Percentiles rank a stretch among this genome's conserved stretches.
phyloP scores from a whole-genome alignment of 2,329 filamentous ascomycete genomes.

The Westerdykella aurantiaca region DNA sequence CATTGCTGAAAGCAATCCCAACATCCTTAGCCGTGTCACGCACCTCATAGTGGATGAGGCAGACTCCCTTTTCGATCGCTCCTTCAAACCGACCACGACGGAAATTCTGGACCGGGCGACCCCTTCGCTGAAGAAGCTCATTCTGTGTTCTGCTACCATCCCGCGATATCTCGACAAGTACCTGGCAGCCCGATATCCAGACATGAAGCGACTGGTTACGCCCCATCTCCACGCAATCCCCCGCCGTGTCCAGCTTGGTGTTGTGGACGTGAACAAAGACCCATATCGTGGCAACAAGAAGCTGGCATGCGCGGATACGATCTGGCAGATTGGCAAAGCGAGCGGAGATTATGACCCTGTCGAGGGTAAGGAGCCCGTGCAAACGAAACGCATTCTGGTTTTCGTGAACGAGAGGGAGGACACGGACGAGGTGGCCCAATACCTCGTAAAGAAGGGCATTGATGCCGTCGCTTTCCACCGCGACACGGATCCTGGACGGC shows the following conservation, averaged over 20 bases:
- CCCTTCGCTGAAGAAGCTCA: constrained; percentile 76
- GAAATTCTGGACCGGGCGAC: constrained; percentile 74
- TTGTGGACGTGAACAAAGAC: constrained; percentile 86
- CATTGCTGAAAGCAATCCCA: constrained; percentile 83
- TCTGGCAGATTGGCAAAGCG: constrained; percentile 87
- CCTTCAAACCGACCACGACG: constrained; percentile 78
- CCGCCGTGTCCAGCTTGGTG: constrained; percentile 84
- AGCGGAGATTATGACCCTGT: constrained; percentile 39
- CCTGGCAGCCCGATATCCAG: constrained; percentile 74
- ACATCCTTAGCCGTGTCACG: constrained; percentile 83
- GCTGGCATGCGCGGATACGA: constrained; percentile 88
- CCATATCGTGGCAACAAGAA: constrained; percentile 90
- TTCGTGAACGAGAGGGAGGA: constrained; percentile 96
- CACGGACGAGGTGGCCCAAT: constrained; percentile 72
- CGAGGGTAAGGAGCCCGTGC: constrained; percentile 50
- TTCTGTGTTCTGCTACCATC: constrained; percentile 95
- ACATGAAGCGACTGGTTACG: constrained; percentile 80
- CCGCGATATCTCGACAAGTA: constrained; percentile 82
- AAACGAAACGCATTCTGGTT: constrained; percentile 80
- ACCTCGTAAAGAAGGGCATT: constrained; percentile 77
- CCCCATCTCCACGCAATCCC: constrained; percentile 96
- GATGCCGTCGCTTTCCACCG: constrained; percentile 79
- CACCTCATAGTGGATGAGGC: constrained; percentile 93
- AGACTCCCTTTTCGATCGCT: constrained; percentile 89
- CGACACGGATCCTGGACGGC: constrained; percentile 72